Conservation (phyloP, 1,284 basidiomycete species). For the Pisolithus thermaeus region DNA sequence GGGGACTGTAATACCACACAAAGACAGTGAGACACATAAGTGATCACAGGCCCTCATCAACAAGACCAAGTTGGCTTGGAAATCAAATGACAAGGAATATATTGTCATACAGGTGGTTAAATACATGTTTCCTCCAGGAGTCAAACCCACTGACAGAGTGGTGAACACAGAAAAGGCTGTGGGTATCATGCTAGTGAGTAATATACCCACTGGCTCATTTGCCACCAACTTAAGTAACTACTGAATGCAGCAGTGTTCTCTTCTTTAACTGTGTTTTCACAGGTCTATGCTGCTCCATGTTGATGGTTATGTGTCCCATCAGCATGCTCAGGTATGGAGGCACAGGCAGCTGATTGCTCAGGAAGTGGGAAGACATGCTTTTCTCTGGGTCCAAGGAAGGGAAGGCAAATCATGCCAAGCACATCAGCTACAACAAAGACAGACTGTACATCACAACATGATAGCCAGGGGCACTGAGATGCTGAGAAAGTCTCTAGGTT, state of each 20-base stretch:
- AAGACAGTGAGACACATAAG: constrained; percentile 48
- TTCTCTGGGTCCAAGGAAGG: too few species aligned
- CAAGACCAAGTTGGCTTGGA: constrained; percentile 19
- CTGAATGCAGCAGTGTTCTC: constrained; percentile 35
- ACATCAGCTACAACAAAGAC: too few species aligned
- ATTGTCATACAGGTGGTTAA: constrained; percentile 37
- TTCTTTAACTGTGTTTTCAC: constrained; percentile 35
- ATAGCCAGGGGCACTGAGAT: too few species aligned
- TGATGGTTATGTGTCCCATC: constrained; percentile 37
- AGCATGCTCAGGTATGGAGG: constrained; percentile 39
- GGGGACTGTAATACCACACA: too few species aligned
- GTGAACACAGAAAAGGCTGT: constrained; percentile 36
- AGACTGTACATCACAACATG: too few species aligned
- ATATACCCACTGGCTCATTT: constrained; percentile 38
- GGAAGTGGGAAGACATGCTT: too few species aligned
- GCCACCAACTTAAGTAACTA: constrained; percentile 45
- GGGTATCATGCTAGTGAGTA: not conserved
- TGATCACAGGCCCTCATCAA: constrained; percentile 42
- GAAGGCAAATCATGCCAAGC: constrained; percentile 25
- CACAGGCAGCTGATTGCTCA: constrained; percentile 43
- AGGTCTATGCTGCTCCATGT: constrained; percentile 39
- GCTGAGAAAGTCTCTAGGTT: too few species aligned
- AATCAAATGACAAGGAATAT: constrained; percentile 11
- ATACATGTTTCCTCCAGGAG: constrained; percentile 36
- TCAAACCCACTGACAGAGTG: constrained; percentile 49